Evolutionary conservation across 1,139 yeast genomes (phyloP).

Genomic region (Sugiyamaella castrensis): DNA sequence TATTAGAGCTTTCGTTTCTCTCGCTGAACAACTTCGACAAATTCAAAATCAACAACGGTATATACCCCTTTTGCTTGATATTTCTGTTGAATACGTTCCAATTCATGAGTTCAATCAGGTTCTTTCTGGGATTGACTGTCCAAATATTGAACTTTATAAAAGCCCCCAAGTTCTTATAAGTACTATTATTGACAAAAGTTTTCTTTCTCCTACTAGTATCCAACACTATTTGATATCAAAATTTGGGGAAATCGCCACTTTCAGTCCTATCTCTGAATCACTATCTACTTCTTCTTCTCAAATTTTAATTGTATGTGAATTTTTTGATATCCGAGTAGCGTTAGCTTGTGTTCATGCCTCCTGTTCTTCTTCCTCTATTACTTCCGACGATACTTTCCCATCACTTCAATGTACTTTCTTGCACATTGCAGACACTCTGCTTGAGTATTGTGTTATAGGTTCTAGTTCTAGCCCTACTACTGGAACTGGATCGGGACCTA

Average conservation of each 20-base stretch:
- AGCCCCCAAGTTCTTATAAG: neutral
- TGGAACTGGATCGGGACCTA: too few species aligned
- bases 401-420: too few species aligned
- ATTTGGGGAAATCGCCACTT: too few species aligned
- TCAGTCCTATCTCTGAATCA: too few species aligned
- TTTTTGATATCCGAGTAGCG: conserved; percentile 39
- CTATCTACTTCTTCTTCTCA: conserved; percentile 14
- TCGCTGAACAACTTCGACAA: neutral
- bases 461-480: too few species aligned
- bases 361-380: neutral
- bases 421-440: too few species aligned
- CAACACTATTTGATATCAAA: too few species aligned
- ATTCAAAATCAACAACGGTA: neutral
- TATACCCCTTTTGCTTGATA: neutral
- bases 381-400: too few species aligned
- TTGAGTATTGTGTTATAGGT: too few species aligned
- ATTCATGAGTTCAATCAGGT: neutral
- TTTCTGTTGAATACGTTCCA: neutral
- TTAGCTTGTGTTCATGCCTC: conserved; percentile 6
- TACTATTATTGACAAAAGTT: neutral
- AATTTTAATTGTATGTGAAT: conserved; percentile 32
- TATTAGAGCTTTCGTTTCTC: conserved; percentile 23
- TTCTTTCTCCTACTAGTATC: too few species aligned
- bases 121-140: neutral
- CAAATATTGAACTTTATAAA: conserved; percentile 5